Evolutionary conservation across 2,329 filamentous ascomycete species (phyloP).

Genomic region (Colletotrichum trifolii): DNA sequence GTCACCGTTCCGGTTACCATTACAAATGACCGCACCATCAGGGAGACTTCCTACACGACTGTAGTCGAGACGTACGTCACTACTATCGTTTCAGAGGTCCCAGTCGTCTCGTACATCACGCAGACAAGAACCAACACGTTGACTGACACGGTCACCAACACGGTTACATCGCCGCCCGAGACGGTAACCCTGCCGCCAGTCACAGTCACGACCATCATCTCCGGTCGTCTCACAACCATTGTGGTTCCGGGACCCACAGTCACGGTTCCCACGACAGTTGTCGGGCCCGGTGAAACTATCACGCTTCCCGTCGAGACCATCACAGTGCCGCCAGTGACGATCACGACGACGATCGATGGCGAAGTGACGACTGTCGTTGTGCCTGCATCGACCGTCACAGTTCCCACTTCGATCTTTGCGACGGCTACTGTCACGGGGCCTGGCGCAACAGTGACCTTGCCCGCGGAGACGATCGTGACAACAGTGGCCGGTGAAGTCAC

Average conservation of each 20-base stretch:
- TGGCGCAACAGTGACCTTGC: constrained; percentile 44
- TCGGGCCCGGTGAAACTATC: not conserved
- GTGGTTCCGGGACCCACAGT: not conserved
- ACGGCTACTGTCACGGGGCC: constrained; percentile 46
- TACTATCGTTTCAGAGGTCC: constrained; percentile 19
- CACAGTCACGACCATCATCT: not conserved
- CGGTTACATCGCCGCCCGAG: not conserved
- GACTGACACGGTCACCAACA: not conserved
- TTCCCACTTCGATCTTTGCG: constrained; percentile 37
- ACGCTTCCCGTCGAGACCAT: not conserved
- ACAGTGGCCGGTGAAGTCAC: constrained; percentile 40
- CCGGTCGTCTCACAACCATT: constrained; percentile 4
- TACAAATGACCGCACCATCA: constrained; percentile 25
- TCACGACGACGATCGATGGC: constrained; percentile 42
- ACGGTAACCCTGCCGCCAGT: constrained; percentile 22
- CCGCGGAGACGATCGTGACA: constrained; percentile 44
- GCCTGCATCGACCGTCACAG: constrained; percentile 31
- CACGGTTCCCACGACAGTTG: not conserved
- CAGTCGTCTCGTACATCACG: constrained; percentile 21
- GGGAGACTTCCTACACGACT: constrained; percentile 25
- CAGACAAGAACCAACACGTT: constrained; percentile 4
- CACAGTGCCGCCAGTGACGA: constrained; percentile 12
- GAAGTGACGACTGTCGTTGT: constrained; percentile 11
- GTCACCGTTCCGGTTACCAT: constrained; percentile 38
- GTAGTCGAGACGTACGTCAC: constrained; percentile 11